These are phyloP conservation scores for Cyclotella choctawhatcheeana DNA, from an alignment of 108 stramenopile species.

Conservation along the genomic window DNA sequence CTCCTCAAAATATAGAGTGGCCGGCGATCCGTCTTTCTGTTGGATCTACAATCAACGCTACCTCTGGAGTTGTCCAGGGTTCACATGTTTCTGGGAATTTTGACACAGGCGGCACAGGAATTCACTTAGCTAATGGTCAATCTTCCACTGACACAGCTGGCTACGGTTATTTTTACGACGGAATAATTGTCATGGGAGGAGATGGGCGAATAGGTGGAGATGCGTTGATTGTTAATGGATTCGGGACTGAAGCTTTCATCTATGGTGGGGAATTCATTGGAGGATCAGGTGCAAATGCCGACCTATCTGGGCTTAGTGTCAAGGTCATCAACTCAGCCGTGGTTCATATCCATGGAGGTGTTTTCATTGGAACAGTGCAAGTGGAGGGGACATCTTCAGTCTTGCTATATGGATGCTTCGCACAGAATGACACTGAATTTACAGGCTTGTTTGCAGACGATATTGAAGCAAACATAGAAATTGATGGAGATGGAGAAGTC, in stretches of 20 bases:
- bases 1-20: conserved; percentile 28
- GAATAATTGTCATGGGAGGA: conserved; percentile 26
- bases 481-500: conserved; percentile 8
- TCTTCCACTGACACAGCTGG: conserved; percentile 19
- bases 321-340: conserved; percentile 25
- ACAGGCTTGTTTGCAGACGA: conserved; percentile 26
- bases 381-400: conserved; percentile 8
- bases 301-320: conserved; percentile 28
- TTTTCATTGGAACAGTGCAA: conserved; percentile 23
- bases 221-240: conserved; percentile 31
- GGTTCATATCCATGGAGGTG: conserved; percentile 30
- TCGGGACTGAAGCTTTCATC: conserved; percentile 22
- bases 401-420: conserved; percentile 33
- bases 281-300: conserved; percentile 21
- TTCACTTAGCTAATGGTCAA: conserved; percentile 31
- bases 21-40: conserved; percentile 33
- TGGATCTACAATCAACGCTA: conserved; percentile 19
- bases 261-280: conserved; percentile 27
- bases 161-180: conserved; percentile 25
- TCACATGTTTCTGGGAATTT: background rate
- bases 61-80: conserved; percentile 16
- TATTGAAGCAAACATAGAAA: background rate
- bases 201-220: conserved; percentile 30
- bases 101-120: conserved; percentile 30
- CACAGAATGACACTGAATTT: conserved; percentile 2